phyloP scores from a whole-genome alignment of 768 basidiomycete genomes.

The Astraeus odoratus region DNA sequence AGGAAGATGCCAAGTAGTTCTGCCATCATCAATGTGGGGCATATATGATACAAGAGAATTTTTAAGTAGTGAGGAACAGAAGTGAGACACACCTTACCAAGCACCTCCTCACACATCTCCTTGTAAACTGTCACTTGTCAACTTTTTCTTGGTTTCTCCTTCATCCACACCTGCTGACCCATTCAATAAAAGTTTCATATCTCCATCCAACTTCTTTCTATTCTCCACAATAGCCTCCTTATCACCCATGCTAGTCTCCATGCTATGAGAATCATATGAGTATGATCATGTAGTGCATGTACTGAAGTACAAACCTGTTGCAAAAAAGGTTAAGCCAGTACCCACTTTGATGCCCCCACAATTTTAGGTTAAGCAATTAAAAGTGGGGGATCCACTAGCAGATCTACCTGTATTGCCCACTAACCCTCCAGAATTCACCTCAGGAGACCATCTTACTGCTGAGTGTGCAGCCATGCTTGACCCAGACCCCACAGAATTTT shows the following conservation, averaged over 20 bases:
- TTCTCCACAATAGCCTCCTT: neutral
- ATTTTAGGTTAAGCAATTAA: neutral
- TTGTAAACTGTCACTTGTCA: too few relatives aligned
- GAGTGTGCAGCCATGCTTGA: neutral
- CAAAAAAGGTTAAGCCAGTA: neutral
- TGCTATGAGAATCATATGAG: neutral
- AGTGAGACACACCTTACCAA: too few relatives aligned
- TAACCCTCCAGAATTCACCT: neutral
- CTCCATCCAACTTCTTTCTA: neutral
- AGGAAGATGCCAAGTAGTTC: neutral
- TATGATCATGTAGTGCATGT: neutral
- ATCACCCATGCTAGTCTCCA: neutral
- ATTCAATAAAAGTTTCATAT: neutral
- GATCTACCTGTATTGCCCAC: neutral
- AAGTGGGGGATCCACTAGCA: neutral
- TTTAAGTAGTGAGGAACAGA: neutral
- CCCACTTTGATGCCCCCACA: neutral
- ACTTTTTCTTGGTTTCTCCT: neutral
- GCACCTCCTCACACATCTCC: too few relatives aligned
- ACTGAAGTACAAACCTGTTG: neutral
- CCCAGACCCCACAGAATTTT: neutral
- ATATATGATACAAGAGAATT: neutral
- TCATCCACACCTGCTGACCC: neutral
- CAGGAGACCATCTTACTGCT: neutral
- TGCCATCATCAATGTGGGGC: neutral